A percentile compares a stretch with the other conserved stretches of the same genome.
Evolutionary conservation across 305 asterid species (phyloP).

Genomic region (Fraxinus floribunda): DNA sequence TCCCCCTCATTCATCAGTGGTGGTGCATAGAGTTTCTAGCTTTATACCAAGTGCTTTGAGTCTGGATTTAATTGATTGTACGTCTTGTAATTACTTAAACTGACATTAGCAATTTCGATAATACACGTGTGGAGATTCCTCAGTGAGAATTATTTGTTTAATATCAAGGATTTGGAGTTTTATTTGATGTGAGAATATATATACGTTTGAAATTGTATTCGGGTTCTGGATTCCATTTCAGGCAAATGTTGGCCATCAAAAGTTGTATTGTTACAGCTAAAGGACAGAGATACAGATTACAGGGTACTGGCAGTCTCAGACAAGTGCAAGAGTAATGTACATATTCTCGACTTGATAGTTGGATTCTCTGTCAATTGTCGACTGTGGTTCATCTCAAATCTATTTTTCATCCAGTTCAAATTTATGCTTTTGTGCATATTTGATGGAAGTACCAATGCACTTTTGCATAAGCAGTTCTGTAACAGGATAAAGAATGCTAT

Average conservation of each 20-base stretch:
- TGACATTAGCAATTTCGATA: background rate
- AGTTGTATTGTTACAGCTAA: background rate
- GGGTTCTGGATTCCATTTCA: background rate
- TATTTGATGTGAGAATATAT: background rate
- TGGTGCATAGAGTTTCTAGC: background rate
- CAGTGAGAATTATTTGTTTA: background rate
- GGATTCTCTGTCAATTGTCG: background rate
- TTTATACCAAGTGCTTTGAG: constrained; percentile 7
- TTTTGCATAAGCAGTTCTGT: background rate
- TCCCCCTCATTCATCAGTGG: background rate
- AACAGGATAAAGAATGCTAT: background rate
- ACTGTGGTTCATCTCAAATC: background rate
- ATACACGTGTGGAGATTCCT: background rate
- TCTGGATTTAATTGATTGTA: background rate
- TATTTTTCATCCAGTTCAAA: background rate
- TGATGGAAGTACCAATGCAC: background rate
- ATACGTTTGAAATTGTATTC: background rate
- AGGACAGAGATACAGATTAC: background rate
- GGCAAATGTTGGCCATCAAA: background rate
- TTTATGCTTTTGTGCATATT: background rate
- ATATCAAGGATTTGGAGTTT: background rate
- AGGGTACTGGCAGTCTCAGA: background rate
- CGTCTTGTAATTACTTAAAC: background rate
- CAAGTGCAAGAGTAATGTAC: background rate
- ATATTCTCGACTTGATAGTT: background rate